Evolutionary conservation across 371 early-diverging fungal genomes (phyloP).

Genomic region (Choanephora cucurbitarum): DNA sequence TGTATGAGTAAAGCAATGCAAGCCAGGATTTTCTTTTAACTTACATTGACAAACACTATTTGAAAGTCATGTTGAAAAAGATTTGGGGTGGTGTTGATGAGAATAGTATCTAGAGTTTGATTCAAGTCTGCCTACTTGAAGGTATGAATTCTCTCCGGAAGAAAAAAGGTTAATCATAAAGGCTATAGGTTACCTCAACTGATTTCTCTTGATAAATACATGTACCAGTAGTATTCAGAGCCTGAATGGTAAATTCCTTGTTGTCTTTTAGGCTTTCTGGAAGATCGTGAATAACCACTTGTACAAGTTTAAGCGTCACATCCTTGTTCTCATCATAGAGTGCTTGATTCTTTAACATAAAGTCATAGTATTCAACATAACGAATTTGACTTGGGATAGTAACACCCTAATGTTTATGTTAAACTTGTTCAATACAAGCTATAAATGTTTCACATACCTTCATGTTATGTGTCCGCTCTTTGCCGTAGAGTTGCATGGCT

Average conservation of each 20-base stretch:
- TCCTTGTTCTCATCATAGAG: slow-evolving; percentile 17
- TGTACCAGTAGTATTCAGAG: slow-evolving; percentile 14
- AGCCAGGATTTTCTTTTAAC: slow-evolving; percentile 26
- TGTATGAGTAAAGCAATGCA: slow-evolving; percentile 1
- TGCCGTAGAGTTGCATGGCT: slow-evolving; percentile 60
- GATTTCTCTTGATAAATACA: slow-evolving; percentile 29
- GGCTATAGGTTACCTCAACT: slow-evolving; percentile 7
- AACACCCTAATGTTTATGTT: too few relatives aligned
- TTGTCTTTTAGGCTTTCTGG: slow-evolving; percentile 9
- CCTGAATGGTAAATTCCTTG: slow-evolving; percentile 10
- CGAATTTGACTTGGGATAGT: slow-evolving; percentile 71
- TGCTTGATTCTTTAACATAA: slow-evolving; percentile 30
- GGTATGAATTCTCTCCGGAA: not conserved
- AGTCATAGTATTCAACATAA: slow-evolving; percentile 63
- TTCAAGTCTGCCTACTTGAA: slow-evolving; percentile 28
- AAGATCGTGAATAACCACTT: slow-evolving; percentile 16
- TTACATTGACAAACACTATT: slow-evolving; percentile 43
- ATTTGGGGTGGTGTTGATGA: slow-evolving; percentile 29
- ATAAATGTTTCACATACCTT: too few relatives aligned
- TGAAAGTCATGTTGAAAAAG: slow-evolving; percentile 52
- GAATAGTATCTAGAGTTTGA: slow-evolving; percentile 21
- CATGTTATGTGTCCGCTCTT: slow-evolving; percentile 55
- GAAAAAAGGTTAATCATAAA: too few relatives aligned
- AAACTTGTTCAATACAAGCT: too few relatives aligned
- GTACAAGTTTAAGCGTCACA: not conserved